Evolutionary conservation across 2,329 filamentous ascomycete genomes (phyloP).

Genomic region (Fusarium clavum): DNA sequence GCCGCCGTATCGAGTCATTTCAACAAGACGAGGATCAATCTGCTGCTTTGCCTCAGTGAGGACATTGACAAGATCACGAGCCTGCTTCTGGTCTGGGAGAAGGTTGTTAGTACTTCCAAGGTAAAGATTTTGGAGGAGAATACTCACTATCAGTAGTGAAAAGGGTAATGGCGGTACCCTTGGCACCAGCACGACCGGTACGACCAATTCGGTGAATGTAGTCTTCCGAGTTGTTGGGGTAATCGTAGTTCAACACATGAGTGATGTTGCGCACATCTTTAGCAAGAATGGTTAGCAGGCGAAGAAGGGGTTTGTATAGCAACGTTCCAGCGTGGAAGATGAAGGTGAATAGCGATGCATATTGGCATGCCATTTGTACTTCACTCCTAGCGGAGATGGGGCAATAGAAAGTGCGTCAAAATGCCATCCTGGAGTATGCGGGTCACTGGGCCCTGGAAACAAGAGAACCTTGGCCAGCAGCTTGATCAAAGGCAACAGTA

Average conservation of each 20-base stretch:
- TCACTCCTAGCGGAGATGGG: conserved; percentile 67
- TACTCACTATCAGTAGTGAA: conserved; percentile 99
- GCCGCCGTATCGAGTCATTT: conserved; percentile 94
- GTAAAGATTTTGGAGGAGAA: not conserved
- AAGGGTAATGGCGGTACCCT: conserved; percentile 96
- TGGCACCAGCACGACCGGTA: conserved; percentile 93
- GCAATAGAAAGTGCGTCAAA: conserved; percentile 67
- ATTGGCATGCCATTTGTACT: conserved; percentile 61
- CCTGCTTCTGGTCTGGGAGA: conserved; percentile 83
- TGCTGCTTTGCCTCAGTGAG: conserved; percentile 97
- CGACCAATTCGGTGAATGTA: conserved; percentile 98
- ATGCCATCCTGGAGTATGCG: conserved; percentile 65
- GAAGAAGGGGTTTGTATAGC: conserved; percentile 65
- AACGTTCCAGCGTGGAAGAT: conserved; percentile 70
- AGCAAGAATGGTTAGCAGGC: conserved; percentile 79
- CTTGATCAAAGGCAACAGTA: conserved; percentile 81
- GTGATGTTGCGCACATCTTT: conserved; percentile 99
- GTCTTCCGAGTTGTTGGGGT: conserved; percentile 98
- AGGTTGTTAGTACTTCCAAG: conserved; percentile 51
- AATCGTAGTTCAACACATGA: conserved; percentile 99
- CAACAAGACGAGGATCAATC: conserved; percentile 92
- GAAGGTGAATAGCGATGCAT: conserved; percentile 60
- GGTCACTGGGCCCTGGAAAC: conserved; percentile 67
- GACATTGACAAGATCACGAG: conserved; percentile 93
- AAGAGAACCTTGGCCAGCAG: conserved; percentile 69